A percentile compares a stretch with the other conserved stretches of the same genome.
Evolutionary conservation across 169 alveolate species (phyloP).

Genomic region (Neospora caninum): DNA sequence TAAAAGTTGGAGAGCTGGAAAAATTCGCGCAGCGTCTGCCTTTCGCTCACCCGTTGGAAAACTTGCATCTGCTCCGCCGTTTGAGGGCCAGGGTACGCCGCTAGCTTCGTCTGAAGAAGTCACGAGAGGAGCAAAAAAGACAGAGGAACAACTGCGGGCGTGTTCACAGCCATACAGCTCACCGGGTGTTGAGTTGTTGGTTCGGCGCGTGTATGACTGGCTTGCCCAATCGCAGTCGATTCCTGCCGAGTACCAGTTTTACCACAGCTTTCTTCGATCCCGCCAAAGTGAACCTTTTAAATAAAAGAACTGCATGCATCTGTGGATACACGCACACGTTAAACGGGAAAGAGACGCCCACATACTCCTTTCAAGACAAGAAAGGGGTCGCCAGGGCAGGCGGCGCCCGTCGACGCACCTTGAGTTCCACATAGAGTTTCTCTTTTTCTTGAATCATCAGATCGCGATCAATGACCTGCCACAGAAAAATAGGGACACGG

Average conservation of each 20-base stretch:
- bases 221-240: no score
- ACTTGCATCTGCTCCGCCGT: constrained; percentile 84
- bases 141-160: no score
- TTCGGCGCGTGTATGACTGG: no score
- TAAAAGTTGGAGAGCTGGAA: no score
- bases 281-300: neutral
- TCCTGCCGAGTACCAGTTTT: no score
- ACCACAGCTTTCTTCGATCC: no score
- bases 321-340: neutral
- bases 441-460: constrained; percentile 92
- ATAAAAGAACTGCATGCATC: neutral
- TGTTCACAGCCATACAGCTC: no score
- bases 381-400: no score
- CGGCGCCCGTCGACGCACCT: constrained; percentile 55
- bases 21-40: neutral
- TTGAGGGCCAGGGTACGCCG: constrained; percentile 91
- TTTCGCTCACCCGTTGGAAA: constrained; percentile 72
- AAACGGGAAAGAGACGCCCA: no score
- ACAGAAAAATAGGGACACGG: neutral
- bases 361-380: no score
- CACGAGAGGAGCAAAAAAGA: neutral
- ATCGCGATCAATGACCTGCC: constrained; percentile 84
- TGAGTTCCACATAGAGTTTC: constrained; percentile 91
- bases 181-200: no score
- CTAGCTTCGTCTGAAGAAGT: constrained; percentile 68